Evolutionary conservation across 169 alveolate genomes (phyloP).

Genomic region (Eimeria acervulina): DNA sequence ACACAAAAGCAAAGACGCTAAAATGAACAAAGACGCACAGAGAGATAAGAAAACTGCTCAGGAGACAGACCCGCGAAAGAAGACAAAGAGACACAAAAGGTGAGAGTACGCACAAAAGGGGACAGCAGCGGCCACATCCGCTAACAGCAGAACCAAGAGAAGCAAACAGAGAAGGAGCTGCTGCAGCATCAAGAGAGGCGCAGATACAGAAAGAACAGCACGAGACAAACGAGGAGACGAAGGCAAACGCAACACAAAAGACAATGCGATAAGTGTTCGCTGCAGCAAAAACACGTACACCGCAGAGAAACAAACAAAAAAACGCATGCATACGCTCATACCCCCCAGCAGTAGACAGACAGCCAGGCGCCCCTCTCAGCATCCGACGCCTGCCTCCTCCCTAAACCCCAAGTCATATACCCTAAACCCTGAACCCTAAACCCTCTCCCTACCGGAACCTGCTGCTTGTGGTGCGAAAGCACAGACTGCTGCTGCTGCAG

Average conservation of each 20-base stretch:
- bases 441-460: constrained; percentile 37
- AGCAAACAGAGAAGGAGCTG: not conserved
- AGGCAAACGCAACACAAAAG: not conserved
- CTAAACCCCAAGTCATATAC: not conserved
- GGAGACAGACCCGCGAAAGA: not conserved
- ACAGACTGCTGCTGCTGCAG: constrained; percentile 61
- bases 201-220: not conserved
- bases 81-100: no score
- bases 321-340: not conserved
- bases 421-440: not conserved
- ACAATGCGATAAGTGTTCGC: not conserved
- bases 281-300: not conserved
- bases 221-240: not conserved
- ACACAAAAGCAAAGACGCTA: not conserved
- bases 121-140: not conserved
- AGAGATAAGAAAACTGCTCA: not conserved
- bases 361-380: not conserved
- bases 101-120: no score
- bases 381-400: not conserved
- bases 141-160: not conserved
- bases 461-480: constrained; percentile 66
- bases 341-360: not conserved
- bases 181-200: not conserved
- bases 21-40: not conserved
- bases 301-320: not conserved